Percentiles rank a stretch among this genome's conserved stretches.
Conservation (phyloP, 1,284 basidiomycete species). For the Rhodotorula glutinis region DNA sequence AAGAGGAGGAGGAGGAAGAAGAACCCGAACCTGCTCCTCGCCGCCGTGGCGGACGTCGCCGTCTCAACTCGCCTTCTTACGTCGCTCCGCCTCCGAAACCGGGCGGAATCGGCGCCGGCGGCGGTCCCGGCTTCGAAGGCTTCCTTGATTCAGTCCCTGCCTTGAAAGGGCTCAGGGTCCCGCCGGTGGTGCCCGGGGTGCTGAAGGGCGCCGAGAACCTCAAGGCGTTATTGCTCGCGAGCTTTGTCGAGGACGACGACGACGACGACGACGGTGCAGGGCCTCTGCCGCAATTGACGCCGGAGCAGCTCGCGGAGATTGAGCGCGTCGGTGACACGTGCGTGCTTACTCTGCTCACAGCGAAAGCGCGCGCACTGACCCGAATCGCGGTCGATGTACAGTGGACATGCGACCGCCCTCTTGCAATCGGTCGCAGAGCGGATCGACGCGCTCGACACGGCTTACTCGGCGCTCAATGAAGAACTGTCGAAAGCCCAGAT, state of each 20-base stretch:
- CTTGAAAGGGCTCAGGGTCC: neutral
- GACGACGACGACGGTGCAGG: neutral
- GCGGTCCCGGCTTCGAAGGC: neutral
- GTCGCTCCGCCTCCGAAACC: too few species aligned
- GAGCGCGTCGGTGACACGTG: slow-evolving; percentile 10
- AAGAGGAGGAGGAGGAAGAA: neutral
- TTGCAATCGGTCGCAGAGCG: neutral
- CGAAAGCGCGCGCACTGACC: too few species aligned
- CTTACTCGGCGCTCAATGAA: slow-evolving; percentile 11
- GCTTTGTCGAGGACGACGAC: neutral
- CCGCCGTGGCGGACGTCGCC: too few species aligned
- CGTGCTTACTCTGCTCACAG: neutral
- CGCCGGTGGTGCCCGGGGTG: neutral
- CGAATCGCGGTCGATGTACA: neutral
- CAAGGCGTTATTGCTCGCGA: neutral
- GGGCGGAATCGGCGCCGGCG: neutral
- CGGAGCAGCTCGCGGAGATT: neutral
- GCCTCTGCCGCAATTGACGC: neutral
- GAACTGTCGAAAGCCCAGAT: slow-evolving; percentile 24
- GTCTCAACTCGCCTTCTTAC: too few species aligned
- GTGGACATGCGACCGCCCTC: neutral
- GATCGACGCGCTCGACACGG: neutral
- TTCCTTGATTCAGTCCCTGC: neutral
- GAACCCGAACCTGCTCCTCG: neutral
- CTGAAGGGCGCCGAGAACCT: neutral